phyloP scores from a whole-genome alignment of 2,329 filamentous ascomycete species.

The Fusarium fujikuroi region DNA sequence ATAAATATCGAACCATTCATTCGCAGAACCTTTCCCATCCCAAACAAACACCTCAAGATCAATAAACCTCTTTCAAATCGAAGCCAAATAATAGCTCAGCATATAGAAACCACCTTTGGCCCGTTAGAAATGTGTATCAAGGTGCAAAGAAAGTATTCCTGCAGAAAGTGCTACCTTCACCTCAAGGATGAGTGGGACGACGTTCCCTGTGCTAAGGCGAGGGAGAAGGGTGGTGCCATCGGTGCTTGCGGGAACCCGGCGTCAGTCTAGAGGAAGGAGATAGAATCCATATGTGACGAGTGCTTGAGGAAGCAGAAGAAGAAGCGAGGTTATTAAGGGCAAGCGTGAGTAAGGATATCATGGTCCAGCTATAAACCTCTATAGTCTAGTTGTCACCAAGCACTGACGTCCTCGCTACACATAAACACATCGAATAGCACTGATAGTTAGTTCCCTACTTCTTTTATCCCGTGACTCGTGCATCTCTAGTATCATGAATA shows the following conservation, averaged over 20 bases:
- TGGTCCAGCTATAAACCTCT: neutral
- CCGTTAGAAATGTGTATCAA: neutral
- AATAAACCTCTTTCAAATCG: too few species aligned
- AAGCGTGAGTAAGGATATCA: neutral
- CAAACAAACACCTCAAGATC: neutral
- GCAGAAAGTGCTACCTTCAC: neutral
- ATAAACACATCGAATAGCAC: too few species aligned
- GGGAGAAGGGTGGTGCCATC: neutral
- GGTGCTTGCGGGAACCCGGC: neutral
- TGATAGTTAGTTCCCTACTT: neutral
- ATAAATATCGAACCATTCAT: neutral
- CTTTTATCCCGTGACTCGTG: conserved; percentile 12
- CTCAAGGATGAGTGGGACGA: neutral
- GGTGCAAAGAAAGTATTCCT: neutral
- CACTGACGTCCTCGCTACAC: neutral
- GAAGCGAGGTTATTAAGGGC: neutral
- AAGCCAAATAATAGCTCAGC: fast-evolving
- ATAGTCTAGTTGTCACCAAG: neutral
- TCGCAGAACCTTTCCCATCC: too few species aligned
- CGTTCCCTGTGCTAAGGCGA: neutral
- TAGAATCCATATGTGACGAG: neutral
- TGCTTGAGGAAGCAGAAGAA: conserved; percentile 5
- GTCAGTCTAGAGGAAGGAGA: neutral
- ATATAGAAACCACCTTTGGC: fast-evolving
- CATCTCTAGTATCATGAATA: conserved; percentile 37